Evolutionary conservation across 345 rosid species (phyloP), one percentile per base, ranked within the genome.

Genomic region (Hirschfeldia incana): DNA sequence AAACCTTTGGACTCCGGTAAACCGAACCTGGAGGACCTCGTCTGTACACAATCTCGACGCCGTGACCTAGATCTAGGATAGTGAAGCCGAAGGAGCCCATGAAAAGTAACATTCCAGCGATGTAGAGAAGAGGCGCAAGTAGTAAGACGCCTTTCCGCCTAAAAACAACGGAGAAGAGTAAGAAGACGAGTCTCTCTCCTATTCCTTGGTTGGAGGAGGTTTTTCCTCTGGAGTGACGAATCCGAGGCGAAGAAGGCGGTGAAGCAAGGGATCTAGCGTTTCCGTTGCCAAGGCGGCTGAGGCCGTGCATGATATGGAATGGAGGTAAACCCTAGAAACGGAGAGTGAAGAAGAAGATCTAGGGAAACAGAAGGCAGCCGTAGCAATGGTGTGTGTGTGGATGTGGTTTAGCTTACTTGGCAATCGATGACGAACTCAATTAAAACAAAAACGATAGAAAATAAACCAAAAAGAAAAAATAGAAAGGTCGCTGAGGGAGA

Each of bases 51-150:
- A 87, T 86, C 30, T 75, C 79, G 12, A 85, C 91, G n/a, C 91
- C 86, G 9, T 84, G 85, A 72, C 87, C 87, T 74, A 87, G 82
- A 78, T 87, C 82, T 49, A 84, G 88, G 29, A 91, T 92, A 53
- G 91, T 95, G 65, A 92, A 89, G 1, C 89, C 91, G 62, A 92
- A 79, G 4, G 94, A 90, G 8, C 98, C 94, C 98, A 94, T 94
- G 61, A 83, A 92, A 64, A 92, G 83, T 83, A 94, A 73, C 98
- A 94, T 91, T 75, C 93, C 94, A 1, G 87, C 80, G 76, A 94
- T 90, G 68, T 94, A 94, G 84, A 94, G 63, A 79, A 94, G 67
- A 11, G 98, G 98, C 72, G 97, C 98, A 27, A 92, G 88, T 69
- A 94, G 75, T 37, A 94, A 87, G 77, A 90, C 80, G 9, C 98